Evolutionary conservation across 148 eudicot genomes (phyloP).

Genomic region (Nyssa sinensis): DNA sequence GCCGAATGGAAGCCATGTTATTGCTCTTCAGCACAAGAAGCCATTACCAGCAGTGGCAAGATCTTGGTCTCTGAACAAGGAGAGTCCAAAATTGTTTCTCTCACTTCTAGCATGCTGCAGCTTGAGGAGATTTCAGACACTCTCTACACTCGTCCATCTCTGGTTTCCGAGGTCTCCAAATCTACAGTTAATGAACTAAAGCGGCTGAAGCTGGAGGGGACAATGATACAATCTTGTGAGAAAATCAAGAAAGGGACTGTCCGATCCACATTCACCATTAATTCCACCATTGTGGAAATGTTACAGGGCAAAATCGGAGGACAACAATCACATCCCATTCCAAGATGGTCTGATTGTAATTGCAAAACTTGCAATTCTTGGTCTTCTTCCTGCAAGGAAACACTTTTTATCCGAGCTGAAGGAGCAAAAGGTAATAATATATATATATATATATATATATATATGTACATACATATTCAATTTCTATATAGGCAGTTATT

Average conservation of each 20-base stretch:
- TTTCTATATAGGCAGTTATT: too few species aligned
- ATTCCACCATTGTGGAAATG: conserved; percentile 43
- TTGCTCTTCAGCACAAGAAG: conserved; percentile 50
- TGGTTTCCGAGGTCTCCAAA: conserved; percentile 59
- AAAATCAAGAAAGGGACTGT: not conserved
- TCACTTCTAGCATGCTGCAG: conserved; percentile 50
- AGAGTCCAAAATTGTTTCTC: conserved; percentile 49
- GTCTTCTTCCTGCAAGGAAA: conserved; percentile 54
- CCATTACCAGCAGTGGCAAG: conserved; percentile 52
- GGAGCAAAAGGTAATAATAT: conserved; percentile 56
- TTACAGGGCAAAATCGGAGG: conserved; percentile 57
- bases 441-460: too few species aligned
- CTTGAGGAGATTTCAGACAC: conserved; percentile 91
- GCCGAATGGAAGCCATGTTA: conserved; percentile 85
- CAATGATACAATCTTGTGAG: conserved; percentile 10
- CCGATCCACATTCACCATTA: conserved; percentile 28
- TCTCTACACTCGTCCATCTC: conserved; percentile 64
- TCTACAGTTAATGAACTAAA: conserved; percentile 40
- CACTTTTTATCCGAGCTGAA: conserved; percentile 57
- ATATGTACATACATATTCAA: too few species aligned
- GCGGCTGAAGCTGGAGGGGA: conserved; percentile 17
- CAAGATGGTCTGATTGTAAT: conserved; percentile 96
- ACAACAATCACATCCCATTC: conserved; percentile 38
- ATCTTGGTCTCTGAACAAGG: conserved; percentile 70
- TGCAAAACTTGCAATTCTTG: conserved; percentile 68